Conservation (phyloP, 2,329 filamentous ascomycete genomes). For the Beauveria sp. region DNA sequence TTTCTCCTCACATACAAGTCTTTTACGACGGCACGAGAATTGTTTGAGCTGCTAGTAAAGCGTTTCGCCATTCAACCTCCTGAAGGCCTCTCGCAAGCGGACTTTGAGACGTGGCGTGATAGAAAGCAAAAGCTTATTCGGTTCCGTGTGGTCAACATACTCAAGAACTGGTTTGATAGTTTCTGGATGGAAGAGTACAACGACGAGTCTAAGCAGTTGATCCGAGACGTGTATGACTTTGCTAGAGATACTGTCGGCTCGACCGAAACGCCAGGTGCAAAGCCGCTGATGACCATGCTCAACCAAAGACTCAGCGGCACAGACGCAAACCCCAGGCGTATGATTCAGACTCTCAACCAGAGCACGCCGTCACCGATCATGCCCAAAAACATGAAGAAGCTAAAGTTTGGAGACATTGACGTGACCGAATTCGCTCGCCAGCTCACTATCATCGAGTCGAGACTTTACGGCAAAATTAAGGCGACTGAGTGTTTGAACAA, state of each 20-base stretch:
- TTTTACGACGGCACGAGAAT: conserved; percentile 81
- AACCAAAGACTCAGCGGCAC: conserved; percentile 85
- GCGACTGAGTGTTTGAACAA: conserved; percentile 96
- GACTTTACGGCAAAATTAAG: conserved; percentile 90
- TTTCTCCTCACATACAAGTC: conserved; percentile 96
- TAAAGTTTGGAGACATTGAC: conserved; percentile 97
- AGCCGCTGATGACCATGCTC: conserved; percentile 74
- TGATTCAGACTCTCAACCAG: conserved; percentile 79
- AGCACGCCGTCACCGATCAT: conserved; percentile 82
- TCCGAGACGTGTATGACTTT: conserved; percentile 84
- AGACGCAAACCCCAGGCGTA: conserved; percentile 74
- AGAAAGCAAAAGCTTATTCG: conserved; percentile 93
- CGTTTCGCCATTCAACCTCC: conserved; percentile 91
- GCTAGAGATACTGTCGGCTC: conserved; percentile 87
- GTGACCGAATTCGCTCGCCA: conserved; percentile 94
- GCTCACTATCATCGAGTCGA: conserved; percentile 92
- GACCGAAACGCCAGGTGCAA: conserved; percentile 84
- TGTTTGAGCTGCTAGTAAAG: conserved; percentile 88
- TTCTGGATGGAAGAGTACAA: conserved; percentile 98
- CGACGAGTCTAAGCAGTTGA: conserved; percentile 74
- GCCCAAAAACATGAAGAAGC: conserved; percentile 98
- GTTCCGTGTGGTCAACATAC: conserved; percentile 92
- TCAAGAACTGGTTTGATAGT: conserved; percentile 97
- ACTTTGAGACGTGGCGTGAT: conserved; percentile 84
- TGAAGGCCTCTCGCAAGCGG: conserved; percentile 63